Conservation (phyloP, 2,329 filamentous ascomycete genomes). For the Botryosphaeria dothidea region DNA sequence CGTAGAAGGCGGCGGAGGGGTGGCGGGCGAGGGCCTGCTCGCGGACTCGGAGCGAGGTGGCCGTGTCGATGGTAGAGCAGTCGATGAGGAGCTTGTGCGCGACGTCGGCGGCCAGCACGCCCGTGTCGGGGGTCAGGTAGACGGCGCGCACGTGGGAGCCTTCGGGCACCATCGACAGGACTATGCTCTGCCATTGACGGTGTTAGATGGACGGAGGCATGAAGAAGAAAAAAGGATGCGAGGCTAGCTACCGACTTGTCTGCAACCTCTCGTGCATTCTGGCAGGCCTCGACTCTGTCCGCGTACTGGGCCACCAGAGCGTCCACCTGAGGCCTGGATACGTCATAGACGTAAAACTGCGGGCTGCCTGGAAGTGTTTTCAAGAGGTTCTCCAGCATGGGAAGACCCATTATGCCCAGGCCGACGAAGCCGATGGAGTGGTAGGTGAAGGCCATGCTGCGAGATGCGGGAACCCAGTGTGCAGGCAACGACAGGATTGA, state of each 20-base stretch:
- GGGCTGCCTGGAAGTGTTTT: constrained; percentile 47
- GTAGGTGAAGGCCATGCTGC: neutral
- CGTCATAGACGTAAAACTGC: constrained; percentile 52
- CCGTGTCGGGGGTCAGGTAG: constrained; percentile 48
- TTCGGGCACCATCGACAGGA: constrained; percentile 58
- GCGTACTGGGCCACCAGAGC: constrained; percentile 40
- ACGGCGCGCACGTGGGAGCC: constrained; percentile 53
- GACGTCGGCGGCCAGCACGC: constrained; percentile 45
- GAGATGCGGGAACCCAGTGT: neutral
- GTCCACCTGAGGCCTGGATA: constrained; percentile 46
- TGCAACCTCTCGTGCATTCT: constrained; percentile 51
- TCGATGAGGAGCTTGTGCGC: constrained; percentile 54
- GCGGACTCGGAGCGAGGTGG: constrained; percentile 50
- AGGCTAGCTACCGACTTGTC: constrained; percentile 47
- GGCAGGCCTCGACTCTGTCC: constrained; percentile 39
- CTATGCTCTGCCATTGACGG: constrained; percentile 40
- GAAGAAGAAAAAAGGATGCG: neutral
- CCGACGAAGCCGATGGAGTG: constrained; percentile 53
- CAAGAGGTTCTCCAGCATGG: constrained; percentile 54
- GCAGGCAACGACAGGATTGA: neutral
- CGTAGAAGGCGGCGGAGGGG: constrained; percentile 51
- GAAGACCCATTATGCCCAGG: constrained; percentile 57
- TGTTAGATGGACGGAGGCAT: too few relatives aligned
- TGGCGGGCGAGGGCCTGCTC: constrained; percentile 40
- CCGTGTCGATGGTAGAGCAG: constrained; percentile 58